Conservation (phyloP, 164 flowering plant genomes). For the Magnolia kwangsiensis region DNA sequence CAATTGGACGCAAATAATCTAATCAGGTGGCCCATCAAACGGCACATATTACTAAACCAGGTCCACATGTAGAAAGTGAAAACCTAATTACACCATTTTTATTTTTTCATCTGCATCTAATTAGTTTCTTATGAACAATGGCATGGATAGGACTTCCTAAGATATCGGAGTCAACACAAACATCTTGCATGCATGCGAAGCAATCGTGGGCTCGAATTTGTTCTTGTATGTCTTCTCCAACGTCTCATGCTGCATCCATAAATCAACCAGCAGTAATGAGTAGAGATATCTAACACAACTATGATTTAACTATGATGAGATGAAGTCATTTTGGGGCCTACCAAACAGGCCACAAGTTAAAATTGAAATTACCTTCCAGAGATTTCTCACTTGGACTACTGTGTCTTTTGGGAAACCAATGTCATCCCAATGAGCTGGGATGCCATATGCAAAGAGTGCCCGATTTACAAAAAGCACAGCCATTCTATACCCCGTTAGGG, state of each 20-base stretch:
- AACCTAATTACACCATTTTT: no score
- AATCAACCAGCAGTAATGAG: neutral
- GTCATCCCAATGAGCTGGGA: constrained; percentile 76
- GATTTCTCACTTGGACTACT: constrained; percentile 58
- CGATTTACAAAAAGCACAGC: constrained; percentile 55
- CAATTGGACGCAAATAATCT: no score
- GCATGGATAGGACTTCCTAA: neutral
- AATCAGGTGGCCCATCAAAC: no score
- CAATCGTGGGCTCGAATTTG: constrained; percentile 43
- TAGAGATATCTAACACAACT: no score
- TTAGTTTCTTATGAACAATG: no score
- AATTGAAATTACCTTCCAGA: constrained; percentile 54
- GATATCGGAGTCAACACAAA: constrained; percentile 24
- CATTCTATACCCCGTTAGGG: constrained; percentile 57
- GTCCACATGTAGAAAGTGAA: no score
- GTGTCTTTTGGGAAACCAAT: constrained; percentile 43
- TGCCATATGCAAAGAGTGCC: constrained; percentile 24
- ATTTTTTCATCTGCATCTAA: no score
- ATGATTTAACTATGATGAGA: no score
- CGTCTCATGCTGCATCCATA: constrained; percentile 55
- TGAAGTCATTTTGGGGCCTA: no score
- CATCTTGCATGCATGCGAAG: constrained; percentile 28
- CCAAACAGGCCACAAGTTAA: no score
- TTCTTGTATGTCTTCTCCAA: constrained; percentile 40
- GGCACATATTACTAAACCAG: no score